These are phyloP conservation scores for Helminthosporium solani DNA, from an alignment of 2,329 filamentous ascomycete species.

Conservation along the genomic window DNA sequence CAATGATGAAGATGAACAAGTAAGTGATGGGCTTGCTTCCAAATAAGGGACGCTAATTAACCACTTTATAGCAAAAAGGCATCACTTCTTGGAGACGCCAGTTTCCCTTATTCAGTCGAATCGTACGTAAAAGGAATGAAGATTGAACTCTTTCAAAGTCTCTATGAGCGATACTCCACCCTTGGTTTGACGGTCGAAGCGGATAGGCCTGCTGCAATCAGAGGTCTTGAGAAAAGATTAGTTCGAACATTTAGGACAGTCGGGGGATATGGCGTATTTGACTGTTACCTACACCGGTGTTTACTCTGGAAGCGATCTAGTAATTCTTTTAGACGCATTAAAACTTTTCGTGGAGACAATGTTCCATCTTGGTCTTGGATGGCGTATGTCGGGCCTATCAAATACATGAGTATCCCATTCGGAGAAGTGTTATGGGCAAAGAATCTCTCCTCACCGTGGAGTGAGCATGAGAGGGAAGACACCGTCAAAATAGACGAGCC, in stretches of 20 bases:
- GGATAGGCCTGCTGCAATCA: slow-evolving; percentile 18
- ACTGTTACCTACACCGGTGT: slow-evolving; percentile 15
- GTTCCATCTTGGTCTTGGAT: slow-evolving; percentile 23
- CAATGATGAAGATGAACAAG: slow-evolving; percentile 15
- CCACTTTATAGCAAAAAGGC: slow-evolving; percentile 10
- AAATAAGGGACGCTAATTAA: too few species aligned
- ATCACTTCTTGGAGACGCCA: slow-evolving; percentile 14
- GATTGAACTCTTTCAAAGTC: slow-evolving; percentile 10
- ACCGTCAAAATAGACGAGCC: too few species aligned
- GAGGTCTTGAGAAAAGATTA: slow-evolving; percentile 17
- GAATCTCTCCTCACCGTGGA: slow-evolving; percentile 10
- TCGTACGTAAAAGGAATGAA: slow-evolving; percentile 4
- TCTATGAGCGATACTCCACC: slow-evolving; percentile 17
- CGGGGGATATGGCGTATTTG: slow-evolving; percentile 16
- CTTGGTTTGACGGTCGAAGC: slow-evolving; percentile 8
- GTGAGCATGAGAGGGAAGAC: too few species aligned
- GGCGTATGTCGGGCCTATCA: slow-evolving; percentile 8
- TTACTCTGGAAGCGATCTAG: slow-evolving; percentile 18
- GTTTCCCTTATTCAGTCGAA: slow-evolving; percentile 16
- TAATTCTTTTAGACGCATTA: slow-evolving; percentile 8
- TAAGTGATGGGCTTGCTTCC: slow-evolving; percentile 5
- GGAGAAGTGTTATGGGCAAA: slow-evolving; percentile 6
- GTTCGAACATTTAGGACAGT: slow-evolving; percentile 4
- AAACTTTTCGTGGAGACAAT: neutral
- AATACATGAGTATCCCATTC: slow-evolving; percentile 5